phyloP scores from a whole-genome alignment of 306 rosid genomes.

The Comarum palustre region DNA sequence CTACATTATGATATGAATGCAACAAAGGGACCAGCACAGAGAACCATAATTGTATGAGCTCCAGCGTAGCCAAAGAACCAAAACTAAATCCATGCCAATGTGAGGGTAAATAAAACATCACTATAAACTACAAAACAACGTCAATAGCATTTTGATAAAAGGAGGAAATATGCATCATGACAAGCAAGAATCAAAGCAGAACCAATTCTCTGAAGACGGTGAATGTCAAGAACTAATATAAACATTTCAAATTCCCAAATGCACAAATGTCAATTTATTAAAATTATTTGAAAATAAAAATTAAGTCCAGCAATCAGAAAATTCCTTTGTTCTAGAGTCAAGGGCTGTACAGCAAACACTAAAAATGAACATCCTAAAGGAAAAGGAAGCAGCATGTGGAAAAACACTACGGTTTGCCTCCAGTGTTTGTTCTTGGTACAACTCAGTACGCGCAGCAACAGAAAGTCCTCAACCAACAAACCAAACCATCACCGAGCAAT shows the following conservation, averaged over 20 bases:
- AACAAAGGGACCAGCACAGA: neutral
- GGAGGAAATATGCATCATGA: neutral
- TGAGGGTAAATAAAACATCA: neutral
- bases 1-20: neutral
- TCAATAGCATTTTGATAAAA: neutral
- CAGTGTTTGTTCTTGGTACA: slow-evolving; percentile 25
- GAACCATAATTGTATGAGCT: neutral
- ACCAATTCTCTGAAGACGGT: neutral
- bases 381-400: slow-evolving; percentile 33
- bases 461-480: slow-evolving; percentile 30
- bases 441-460: slow-evolving; percentile 23
- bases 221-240: neutral
- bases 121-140: neutral
- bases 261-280: slow-evolving; percentile 16
- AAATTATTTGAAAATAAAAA: slow-evolving; percentile 20
- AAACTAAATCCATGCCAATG: neutral
- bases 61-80: neutral
- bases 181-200: neutral
- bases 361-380: slow-evolving; percentile 34
- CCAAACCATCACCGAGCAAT: slow-evolving; percentile 22
- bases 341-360: slow-evolving; percentile 61
- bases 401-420: slow-evolving; percentile 29
- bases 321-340: slow-evolving; percentile 43
- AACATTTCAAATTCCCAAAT: neutral
- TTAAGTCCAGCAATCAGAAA: slow-evolving; percentile 36